These are phyloP conservation scores for Ophiostoma pallidulum DNA, from an alignment of 2,329 filamentous ascomycete genomes.

Conservation along the genomic window DNA sequence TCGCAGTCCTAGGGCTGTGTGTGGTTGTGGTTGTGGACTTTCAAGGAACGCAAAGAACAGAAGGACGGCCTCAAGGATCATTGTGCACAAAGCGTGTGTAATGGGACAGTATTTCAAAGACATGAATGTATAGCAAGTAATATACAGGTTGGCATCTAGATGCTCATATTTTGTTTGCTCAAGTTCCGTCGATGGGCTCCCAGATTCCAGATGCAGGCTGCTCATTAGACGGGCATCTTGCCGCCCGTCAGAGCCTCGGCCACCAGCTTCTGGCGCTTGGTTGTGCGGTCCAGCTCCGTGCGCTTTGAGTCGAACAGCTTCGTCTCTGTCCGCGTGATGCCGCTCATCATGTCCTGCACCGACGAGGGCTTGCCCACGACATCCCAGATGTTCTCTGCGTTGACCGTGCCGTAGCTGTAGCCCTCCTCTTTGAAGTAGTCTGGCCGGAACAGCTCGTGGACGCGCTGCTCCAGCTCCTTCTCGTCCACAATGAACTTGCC, in stretches of 20 bases:
- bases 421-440: conserved; percentile 41
- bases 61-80: too few relatives aligned
- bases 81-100: not conserved
- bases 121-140: conserved; percentile 6
- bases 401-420: conserved; percentile 22
- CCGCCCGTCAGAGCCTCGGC: conserved; percentile 52
- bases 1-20: too few relatives aligned
- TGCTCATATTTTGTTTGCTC: not conserved
- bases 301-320: conserved; percentile 29
- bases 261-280: conserved; percentile 42
- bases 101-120: not conserved
- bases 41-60: too few relatives aligned
- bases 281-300: conserved; percentile 35
- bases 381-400: conserved; percentile 44
- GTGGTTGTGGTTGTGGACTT: too few relatives aligned
- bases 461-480: conserved; percentile 59
- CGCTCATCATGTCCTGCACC: conserved; percentile 36
- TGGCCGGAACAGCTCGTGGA: conserved; percentile 68
- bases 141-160: conserved; percentile 3
- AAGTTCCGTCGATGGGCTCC: too few relatives aligned
- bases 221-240: conserved; percentile 32
- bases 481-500: conserved; percentile 79
- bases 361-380: conserved; percentile 35
- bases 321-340: conserved; percentile 22
- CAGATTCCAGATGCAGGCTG: not conserved